These are phyloP conservation scores for Arthroderma sp. DNA, from an alignment of 2,329 filamentous ascomycete species.

Conservation along the genomic window DNA sequence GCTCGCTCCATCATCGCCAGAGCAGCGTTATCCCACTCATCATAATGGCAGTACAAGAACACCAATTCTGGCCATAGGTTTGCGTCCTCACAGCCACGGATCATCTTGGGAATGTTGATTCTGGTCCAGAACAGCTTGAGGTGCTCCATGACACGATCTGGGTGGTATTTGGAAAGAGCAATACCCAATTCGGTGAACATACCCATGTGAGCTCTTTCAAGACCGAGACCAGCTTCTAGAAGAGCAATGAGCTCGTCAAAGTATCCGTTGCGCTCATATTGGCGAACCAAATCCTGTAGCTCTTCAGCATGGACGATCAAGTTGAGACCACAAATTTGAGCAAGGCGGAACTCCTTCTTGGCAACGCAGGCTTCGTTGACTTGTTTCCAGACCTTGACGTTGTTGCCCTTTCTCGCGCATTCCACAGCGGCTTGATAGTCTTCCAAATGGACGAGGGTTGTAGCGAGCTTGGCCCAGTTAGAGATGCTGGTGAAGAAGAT, in stretches of 20 bases:
- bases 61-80: conserved; percentile 96
- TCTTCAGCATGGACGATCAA: conserved; percentile 96
- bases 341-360: conserved; percentile 98
- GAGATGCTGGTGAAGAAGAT: conserved; percentile 98
- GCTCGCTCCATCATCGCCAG: conserved; percentile 96
- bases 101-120: conserved; percentile 97
- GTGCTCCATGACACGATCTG: conserved; percentile 95
- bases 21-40: conserved; percentile 94
- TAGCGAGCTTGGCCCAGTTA: conserved; percentile 98
- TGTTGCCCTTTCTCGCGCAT: conserved; percentile 96
- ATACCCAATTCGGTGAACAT: conserved; percentile 93
- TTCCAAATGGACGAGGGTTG: conserved; percentile 88
- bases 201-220: conserved; percentile 88
- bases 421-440: conserved; percentile 98
- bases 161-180: conserved; percentile 85
- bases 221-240: conserved; percentile 84
- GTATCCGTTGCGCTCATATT: conserved; percentile 94
- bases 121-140: conserved; percentile 96
- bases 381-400: conserved; percentile 98
- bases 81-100: conserved; percentile 81
- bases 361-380: conserved; percentile 90
- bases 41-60: conserved; percentile 96
- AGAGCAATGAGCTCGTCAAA: conserved; percentile 95
- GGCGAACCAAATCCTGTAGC: conserved; percentile 78
- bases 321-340: conserved; percentile 97